These are phyloP conservation scores for Talaromyces thailandensis DNA, from an alignment of 495 filamentous ascomycete genomes.

Conservation along the genomic window DNA sequence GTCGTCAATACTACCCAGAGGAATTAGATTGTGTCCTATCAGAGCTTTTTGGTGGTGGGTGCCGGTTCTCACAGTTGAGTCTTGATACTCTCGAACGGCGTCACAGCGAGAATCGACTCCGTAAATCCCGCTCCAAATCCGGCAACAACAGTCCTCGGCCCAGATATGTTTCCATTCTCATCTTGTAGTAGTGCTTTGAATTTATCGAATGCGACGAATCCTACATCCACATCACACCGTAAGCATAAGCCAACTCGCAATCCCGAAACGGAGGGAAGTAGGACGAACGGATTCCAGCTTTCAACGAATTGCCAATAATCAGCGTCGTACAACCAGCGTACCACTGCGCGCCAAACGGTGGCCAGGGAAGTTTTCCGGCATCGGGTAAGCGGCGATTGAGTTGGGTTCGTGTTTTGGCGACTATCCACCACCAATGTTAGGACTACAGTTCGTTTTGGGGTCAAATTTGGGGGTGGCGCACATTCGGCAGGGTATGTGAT, in stretches of 20 bases:
- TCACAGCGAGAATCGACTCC: constrained; percentile 88
- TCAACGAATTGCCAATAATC: constrained; percentile 92
- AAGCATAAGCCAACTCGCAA: neutral
- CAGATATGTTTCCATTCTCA: constrained; percentile 79
- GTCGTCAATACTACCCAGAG: constrained; percentile 69
- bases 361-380: constrained; percentile 87
- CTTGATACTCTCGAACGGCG: constrained; percentile 97
- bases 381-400: constrained; percentile 78
- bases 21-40: neutral
- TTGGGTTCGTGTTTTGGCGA: constrained; percentile 92
- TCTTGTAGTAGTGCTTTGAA: constrained; percentile 80
- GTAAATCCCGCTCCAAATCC: constrained; percentile 93
- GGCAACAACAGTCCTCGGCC: constrained; percentile 82
- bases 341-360: constrained; percentile 89
- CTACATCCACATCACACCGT: constrained; percentile 29
- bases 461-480: constrained; percentile 25
- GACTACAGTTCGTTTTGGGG: too few species aligned
- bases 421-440: constrained; percentile 26
- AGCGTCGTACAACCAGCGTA: constrained; percentile 96
- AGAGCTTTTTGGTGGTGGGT: too few species aligned
- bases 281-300: constrained; percentile 84
- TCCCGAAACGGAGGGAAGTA: neutral
- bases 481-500: constrained; percentile 98
- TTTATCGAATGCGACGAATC: constrained; percentile 92
- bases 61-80: constrained; percentile 57